Conservation (phyloP, 768 basidiomycete genomes). For the Boletus vermiculosoides region DNA sequence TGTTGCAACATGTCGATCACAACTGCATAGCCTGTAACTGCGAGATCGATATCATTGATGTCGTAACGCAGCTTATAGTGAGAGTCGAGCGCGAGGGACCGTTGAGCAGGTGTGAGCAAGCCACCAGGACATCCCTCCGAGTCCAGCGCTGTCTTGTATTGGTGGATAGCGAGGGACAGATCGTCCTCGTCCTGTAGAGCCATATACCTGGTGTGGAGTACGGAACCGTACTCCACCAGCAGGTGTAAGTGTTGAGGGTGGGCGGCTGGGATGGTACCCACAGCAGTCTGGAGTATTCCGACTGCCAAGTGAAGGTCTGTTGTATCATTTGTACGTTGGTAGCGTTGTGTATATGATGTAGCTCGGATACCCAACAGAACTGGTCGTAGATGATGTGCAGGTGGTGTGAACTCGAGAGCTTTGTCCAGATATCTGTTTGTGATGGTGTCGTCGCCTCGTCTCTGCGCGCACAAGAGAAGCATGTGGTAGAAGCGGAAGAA, state of each 20-base stretch:
- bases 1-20: slow-evolving; percentile 8
- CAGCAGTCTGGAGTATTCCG: neutral
- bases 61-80: slow-evolving; percentile 11
- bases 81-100: slow-evolving; percentile 9
- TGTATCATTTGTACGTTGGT: slow-evolving; percentile 8
- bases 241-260: slow-evolving; percentile 14
- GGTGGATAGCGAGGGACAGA: slow-evolving; percentile 19
- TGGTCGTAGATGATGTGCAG: slow-evolving; percentile 10
- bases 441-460: neutral
- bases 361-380: neutral
- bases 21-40: slow-evolving; percentile 7
- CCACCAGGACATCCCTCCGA: slow-evolving; percentile 4
- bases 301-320: slow-evolving; percentile 18
- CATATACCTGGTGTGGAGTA: slow-evolving; percentile 16
- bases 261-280: neutral
- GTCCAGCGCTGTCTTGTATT: slow-evolving; percentile 1
- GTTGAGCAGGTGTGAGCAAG: slow-evolving; percentile 5
- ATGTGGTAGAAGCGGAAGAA: slow-evolving; percentile 12
- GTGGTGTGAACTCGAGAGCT: slow-evolving; percentile 1
- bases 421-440: slow-evolving; percentile 11
- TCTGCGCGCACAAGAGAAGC: neutral
- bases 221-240: slow-evolving; percentile 20
- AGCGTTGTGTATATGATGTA: slow-evolving; percentile 14
- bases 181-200: slow-evolving; percentile 14
- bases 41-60: slow-evolving; percentile 16